Conservation (phyloP, 2,329 filamentous ascomycete species). For the Diaporthe citrichinensis region DNA sequence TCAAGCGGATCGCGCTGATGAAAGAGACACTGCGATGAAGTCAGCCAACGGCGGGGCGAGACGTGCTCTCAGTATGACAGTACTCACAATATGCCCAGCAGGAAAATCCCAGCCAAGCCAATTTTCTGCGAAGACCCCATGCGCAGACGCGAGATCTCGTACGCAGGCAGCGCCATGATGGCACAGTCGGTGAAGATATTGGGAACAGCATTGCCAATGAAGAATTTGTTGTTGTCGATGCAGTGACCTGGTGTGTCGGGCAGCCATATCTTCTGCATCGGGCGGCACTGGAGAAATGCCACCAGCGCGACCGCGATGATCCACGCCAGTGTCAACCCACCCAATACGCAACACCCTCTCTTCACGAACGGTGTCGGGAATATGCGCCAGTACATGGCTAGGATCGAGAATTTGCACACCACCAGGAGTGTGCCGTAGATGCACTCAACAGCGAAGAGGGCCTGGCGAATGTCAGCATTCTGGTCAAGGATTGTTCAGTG, state of each 20-base stretch:
- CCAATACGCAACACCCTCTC: constrained; percentile 20
- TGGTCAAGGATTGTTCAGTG: neutral
- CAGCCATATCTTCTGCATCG: constrained; percentile 12
- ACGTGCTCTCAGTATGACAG: too few relatives aligned
- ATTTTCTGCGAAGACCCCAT: constrained; percentile 9
- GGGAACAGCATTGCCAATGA: constrained; percentile 19
- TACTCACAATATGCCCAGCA: constrained; percentile 14
- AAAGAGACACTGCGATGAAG: neutral
- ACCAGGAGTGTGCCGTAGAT: constrained; percentile 3
- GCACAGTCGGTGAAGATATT: constrained; percentile 31
- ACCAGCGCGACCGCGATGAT: constrained; percentile 20
- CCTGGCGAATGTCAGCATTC: neutral
- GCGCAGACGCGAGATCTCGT: constrained; percentile 21
- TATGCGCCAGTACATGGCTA: constrained; percentile 35
- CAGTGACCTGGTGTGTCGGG: constrained; percentile 8
- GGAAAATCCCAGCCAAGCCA: constrained; percentile 24
- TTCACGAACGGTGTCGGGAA: constrained; percentile 29
- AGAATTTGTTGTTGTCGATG: constrained; percentile 32
- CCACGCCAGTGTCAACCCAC: constrained; percentile 21
- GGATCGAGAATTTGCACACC: constrained; percentile 19
- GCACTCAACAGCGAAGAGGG: constrained; percentile 24
- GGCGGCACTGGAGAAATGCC: constrained; percentile 11
- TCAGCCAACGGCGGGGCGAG: neutral
- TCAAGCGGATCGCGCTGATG: constrained; percentile 15
- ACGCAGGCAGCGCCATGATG: constrained; percentile 29